phyloP scores from a whole-genome alignment of 176 grass and related monocot species.

The Zizania latifolia region DNA sequence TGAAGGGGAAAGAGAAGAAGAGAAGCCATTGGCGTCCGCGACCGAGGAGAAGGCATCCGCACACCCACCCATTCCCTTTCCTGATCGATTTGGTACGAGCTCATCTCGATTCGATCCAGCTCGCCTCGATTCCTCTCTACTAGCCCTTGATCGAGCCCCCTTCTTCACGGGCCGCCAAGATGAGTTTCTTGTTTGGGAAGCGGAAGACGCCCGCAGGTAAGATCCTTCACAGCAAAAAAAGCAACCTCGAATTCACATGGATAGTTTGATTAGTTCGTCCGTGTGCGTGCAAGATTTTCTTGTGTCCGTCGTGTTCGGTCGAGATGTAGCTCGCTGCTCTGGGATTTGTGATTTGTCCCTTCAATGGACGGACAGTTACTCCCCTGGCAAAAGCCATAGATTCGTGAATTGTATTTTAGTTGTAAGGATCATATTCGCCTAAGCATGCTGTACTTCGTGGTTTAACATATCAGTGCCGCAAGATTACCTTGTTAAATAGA shows the following conservation, averaged over 20 bases:
- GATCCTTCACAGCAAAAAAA: neutral
- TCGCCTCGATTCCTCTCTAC: neutral
- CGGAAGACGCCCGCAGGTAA: constrained; percentile 70
- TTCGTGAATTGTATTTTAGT: neutral
- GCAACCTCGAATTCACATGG: neutral
- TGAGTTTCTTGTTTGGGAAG: constrained; percentile 84
- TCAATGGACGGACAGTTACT: neutral
- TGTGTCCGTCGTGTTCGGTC: neutral
- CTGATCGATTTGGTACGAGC: neutral
- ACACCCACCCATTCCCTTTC: neutral
- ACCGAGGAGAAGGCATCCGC: neutral
- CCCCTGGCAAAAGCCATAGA: neutral
- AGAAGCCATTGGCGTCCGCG: neutral
- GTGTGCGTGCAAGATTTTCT: neutral
- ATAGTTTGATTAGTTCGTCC: neutral
- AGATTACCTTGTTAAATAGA: neutral
- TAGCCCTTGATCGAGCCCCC: neutral
- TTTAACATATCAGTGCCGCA: neutral
- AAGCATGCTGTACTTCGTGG: neutral
- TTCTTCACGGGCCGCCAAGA: constrained; percentile 8
- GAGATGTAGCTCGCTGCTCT: neutral
- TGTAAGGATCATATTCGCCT: neutral
- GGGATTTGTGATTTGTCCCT: neutral
- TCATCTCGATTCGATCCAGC: neutral
- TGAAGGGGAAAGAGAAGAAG: neutral